Conservation (phyloP, 23 red algal genomes). For the Gracilariopsis chorda region DNA sequence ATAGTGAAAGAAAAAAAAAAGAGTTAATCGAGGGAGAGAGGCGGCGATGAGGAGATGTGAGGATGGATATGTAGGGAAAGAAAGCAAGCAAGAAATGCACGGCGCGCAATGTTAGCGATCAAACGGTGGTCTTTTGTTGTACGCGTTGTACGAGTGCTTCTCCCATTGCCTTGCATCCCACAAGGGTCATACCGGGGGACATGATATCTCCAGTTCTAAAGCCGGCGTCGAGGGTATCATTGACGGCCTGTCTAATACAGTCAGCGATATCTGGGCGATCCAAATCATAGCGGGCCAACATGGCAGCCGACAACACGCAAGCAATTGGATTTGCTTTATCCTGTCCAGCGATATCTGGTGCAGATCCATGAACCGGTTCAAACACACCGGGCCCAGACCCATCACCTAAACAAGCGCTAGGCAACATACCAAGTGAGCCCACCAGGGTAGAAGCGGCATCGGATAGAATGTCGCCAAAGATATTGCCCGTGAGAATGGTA, state of each 20-base stretch:
- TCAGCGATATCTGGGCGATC: conserved; percentile 73
- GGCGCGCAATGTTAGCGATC: no score
- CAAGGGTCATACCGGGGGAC: conserved; percentile 66
- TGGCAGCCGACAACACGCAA: conserved; percentile 86
- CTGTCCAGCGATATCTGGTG: conserved; percentile 96
- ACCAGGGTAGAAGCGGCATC: conserved; percentile 91
- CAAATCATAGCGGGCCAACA: conserved; percentile 92
- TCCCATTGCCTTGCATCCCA: conserved; percentile 89
- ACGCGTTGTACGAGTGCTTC: conserved; percentile 51
- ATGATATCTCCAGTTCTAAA: conserved; percentile 93
- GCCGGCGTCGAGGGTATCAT: conserved; percentile 79
- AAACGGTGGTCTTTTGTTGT: neutral
- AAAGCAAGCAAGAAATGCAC: no score
- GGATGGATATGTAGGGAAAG: no score
- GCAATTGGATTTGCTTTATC: conserved; percentile 94
- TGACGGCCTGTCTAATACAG: conserved; percentile 84
- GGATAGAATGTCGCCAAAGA: conserved; percentile 98
- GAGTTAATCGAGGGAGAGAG: no score
- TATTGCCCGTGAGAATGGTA: conserved; percentile 91
- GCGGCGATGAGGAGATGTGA: no score
- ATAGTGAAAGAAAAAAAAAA: no score
- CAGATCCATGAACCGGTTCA: conserved; percentile 97
- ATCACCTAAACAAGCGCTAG: conserved; percentile 84
- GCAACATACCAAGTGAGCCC: conserved; percentile 95
- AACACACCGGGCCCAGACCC: conserved; percentile 80